These are phyloP conservation scores for Maudiozyma serrabonitensis DNA, from an alignment of 805 yeast genomes.

Conservation along the genomic window DNA sequence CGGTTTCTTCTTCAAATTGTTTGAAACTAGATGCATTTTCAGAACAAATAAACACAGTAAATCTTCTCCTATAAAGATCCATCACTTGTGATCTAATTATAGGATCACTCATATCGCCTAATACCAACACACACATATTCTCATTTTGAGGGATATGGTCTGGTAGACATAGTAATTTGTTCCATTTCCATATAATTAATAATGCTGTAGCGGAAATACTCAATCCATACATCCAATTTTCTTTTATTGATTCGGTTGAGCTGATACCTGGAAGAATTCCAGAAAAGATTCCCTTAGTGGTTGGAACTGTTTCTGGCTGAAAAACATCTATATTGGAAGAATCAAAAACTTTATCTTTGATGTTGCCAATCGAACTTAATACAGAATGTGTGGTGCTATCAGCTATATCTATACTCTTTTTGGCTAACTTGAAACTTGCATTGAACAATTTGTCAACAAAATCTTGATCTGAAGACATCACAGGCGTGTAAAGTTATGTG, in stretches of 20 bases:
- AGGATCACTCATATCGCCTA: conserved; percentile 30
- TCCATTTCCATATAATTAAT: conserved; percentile 9
- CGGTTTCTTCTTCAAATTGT: conserved; percentile 24
- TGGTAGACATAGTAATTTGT: conserved; percentile 8
- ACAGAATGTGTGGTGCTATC: conserved; percentile 7
- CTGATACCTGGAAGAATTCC: neutral
- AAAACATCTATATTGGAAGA: neutral
- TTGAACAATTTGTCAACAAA: conserved; percentile 20
- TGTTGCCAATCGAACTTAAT: conserved; percentile 4
- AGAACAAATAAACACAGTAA: conserved; percentile 26
- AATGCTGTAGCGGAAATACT: conserved; percentile 12
- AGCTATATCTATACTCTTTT: conserved; percentile 7
- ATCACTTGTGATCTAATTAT: conserved; percentile 28
- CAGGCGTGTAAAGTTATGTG: too few species aligned
- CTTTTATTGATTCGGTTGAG: neutral
- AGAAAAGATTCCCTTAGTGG: neutral
- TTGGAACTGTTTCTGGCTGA: neutral
- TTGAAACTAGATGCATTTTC: conserved; percentile 14
- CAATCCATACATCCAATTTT: conserved; percentile 10
- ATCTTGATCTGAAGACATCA: conserved; percentile 9
- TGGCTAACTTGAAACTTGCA: conserved; percentile 9
- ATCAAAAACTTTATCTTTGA: neutral
- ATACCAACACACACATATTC: conserved; percentile 16
- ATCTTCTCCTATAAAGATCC: conserved; percentile 28
- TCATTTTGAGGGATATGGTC: conserved; percentile 12